Conservation (phyloP, 306 rosid species). For the Cucurbita pepo region DNA sequence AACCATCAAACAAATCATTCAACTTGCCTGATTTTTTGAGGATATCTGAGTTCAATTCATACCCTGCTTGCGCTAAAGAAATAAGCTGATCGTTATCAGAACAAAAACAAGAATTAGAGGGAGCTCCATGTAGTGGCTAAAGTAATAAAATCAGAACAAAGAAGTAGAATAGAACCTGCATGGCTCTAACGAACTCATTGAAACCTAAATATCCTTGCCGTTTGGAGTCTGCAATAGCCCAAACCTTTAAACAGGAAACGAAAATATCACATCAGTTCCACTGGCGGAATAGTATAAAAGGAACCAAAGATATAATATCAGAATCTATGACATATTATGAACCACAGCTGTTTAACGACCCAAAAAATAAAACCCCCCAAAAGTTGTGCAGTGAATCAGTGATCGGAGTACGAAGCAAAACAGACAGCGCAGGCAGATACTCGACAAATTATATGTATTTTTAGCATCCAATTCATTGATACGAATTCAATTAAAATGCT, state of each 20-base stretch:
- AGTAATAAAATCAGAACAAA: background rate
- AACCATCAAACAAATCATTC: background rate
- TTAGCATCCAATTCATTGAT: background rate
- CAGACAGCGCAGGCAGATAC: background rate
- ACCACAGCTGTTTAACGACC: background rate
- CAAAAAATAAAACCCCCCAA: background rate
- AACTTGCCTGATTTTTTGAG: constrained; percentile 48
- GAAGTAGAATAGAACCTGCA: constrained; percentile 43
- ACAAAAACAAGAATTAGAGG: background rate
- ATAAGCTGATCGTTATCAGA: constrained; percentile 31
- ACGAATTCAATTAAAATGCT: background rate
- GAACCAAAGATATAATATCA: background rate
- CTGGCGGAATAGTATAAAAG: background rate
- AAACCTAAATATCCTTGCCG: constrained; percentile 64
- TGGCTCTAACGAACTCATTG: constrained; percentile 54
- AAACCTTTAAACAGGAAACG: constrained; percentile 24
- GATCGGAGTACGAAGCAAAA: background rate
- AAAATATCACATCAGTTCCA: background rate
- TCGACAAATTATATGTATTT: no score
- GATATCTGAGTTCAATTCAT: constrained; percentile 39
- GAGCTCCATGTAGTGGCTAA: background rate
- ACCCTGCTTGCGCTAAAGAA: constrained; percentile 67
- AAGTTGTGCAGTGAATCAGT: no score
- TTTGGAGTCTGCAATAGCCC: constrained; percentile 72
- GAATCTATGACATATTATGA: background rate